These are phyloP conservation scores for Salvia rosmarinus DNA, from an alignment of 257 asterid species.

Conservation along the genomic window DNA sequence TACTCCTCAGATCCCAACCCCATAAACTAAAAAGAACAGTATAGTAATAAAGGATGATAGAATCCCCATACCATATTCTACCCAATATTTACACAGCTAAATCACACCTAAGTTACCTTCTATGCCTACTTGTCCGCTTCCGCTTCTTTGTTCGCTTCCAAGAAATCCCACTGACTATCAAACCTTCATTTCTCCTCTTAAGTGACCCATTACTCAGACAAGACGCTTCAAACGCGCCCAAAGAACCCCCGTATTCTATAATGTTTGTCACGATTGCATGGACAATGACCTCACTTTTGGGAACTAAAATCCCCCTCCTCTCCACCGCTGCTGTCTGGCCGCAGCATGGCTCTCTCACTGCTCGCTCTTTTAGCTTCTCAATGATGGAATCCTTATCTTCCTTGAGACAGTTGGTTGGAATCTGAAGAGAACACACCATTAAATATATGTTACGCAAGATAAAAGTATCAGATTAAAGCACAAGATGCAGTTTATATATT, in stretches of 20 bases:
- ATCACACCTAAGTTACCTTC: slow-evolving; percentile 34
- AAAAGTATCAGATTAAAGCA: neutral
- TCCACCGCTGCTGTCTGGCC: slow-evolving; percentile 78
- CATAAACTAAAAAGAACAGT: slow-evolving; percentile 12
- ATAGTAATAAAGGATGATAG: slow-evolving; percentile 6
- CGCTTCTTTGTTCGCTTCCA: slow-evolving; percentile 60
- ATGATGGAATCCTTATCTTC: slow-evolving; percentile 60
- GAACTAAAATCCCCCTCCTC: slow-evolving; percentile 51
- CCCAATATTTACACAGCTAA: slow-evolving; percentile 42
- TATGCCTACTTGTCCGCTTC: slow-evolving; percentile 44
- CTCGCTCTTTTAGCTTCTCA: slow-evolving; percentile 57
- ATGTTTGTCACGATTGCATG: slow-evolving; percentile 76
- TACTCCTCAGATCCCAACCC: slow-evolving; percentile 37
- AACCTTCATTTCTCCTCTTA: slow-evolving; percentile 50
- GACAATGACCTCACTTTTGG: slow-evolving; percentile 59
- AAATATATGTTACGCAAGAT: slow-evolving; percentile 7
- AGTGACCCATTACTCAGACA: slow-evolving; percentile 40
- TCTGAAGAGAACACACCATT: slow-evolving; percentile 41
- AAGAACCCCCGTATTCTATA: slow-evolving; percentile 44
- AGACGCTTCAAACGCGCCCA: slow-evolving; percentile 32
- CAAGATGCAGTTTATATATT: too few relatives aligned
- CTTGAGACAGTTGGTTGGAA: slow-evolving; percentile 40
- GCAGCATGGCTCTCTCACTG: slow-evolving; percentile 57
- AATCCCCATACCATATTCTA: slow-evolving; percentile 30
- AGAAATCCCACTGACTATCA: slow-evolving; percentile 45